Base-by-base conservation (phyloP, 1,284 basidiomycete genomes). In the Taiwanofungus camphoratus region DNA sequence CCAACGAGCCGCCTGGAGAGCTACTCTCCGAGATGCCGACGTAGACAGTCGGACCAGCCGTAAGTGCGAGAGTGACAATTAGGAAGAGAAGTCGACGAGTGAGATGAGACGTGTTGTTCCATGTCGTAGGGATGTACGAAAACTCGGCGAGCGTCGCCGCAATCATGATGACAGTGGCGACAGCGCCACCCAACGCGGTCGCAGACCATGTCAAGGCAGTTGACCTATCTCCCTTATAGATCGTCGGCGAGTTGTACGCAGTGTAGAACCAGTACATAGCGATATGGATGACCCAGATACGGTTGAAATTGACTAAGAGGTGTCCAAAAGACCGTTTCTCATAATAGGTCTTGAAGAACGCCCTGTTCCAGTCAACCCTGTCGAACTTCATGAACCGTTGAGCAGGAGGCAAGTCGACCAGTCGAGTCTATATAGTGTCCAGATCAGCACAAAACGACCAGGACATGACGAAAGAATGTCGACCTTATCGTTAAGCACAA, bases 341-440 rank as follows among this genome's bases (percentile, higher is more conserved):
- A 52, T 82, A 89, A 67, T 96, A 97, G 0, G 93, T 97, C 74
- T 97, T 97, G 85, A 94, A 94, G 66, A 96, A 96, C 1, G 85
- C 92, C 27, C 82, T 76, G 57, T 85, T 85, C 93, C 94, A 97
- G 53, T 97, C 92, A 55, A 97, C 83, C 46, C 89, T 80, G 64
- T 93, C 89, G 56, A 97, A 93, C 64, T 87, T 90, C 88, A 93
- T 92, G 68, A 92, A 97, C 31, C 93, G 80, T 60, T 93, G 85
- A 0, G 91, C 76, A 2, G 92, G 90, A 0, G 93, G 74, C 13
- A 96, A 68, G 57, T 97, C 93, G 41, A 96, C 85, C 27, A 97
- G 76, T 29, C 92, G 83, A 19, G 87, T 90, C 82, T 91, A n/a
- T n/a, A n/a, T n/a, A n/a, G 51, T 13, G 32, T 37, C 41, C 38